Percentiles rank a stretch among this genome's conserved stretches.
Conservation (phyloP, 2,329 filamentous ascomycete species). For the Cylindrodendrum hubeiense region DNA sequence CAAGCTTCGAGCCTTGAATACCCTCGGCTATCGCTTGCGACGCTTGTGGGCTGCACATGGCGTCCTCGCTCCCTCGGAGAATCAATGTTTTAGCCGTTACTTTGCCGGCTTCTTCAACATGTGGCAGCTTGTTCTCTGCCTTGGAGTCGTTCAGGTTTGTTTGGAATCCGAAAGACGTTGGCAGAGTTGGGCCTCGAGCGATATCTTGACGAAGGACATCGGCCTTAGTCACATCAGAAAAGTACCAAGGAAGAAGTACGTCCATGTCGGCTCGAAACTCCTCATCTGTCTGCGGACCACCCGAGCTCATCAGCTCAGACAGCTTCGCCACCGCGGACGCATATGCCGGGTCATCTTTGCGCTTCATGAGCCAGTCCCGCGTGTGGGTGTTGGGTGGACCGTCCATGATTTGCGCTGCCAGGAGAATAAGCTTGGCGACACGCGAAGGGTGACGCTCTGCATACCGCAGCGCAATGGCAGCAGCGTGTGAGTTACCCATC, state of each 20-base stretch:
- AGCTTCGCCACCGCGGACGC: background rate
- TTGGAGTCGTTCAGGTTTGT: constrained; percentile 7
- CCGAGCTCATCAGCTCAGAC: background rate
- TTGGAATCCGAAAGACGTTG: constrained; percentile 1
- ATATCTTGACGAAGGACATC: background rate
- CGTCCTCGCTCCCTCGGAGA: constrained; percentile 7
- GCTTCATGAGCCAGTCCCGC: constrained; percentile 3
- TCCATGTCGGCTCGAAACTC: constrained; percentile 10
- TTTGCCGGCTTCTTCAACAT: constrained; percentile 7
- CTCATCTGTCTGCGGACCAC: constrained; percentile 9
- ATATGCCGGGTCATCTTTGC: constrained; percentile 7
- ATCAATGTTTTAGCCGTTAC: constrained; percentile 18
- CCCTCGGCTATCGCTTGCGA: background rate
- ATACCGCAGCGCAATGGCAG: constrained; percentile 7
- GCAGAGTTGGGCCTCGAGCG: background rate
- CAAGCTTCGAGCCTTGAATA: constrained; percentile 1
- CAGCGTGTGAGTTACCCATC: constrained; percentile 8
- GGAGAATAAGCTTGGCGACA: constrained; percentile 2
- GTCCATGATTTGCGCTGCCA: constrained; percentile 13
- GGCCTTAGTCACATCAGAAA: background rate
- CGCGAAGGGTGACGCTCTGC: constrained; percentile 11
- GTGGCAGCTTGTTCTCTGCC: constrained; percentile 1
- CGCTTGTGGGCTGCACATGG: constrained; percentile 13
- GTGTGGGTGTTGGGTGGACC: constrained; percentile 6
- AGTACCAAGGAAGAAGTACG: constrained; percentile 12